Conservation (phyloP, 139 green algal species). For the Coelastrella sp. region DNA sequence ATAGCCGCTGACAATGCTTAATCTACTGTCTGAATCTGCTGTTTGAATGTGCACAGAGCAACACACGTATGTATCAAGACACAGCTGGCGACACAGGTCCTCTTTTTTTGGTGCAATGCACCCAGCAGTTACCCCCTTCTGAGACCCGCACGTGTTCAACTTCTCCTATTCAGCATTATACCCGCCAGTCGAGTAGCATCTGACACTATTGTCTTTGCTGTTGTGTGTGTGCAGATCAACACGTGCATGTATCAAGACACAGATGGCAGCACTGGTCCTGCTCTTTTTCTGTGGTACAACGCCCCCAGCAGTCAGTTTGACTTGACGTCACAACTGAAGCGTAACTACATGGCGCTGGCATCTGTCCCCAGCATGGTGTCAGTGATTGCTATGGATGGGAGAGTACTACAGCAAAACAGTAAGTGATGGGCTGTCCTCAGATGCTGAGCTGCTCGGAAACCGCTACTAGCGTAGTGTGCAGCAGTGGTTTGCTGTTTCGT, state of each 20-base stretch:
- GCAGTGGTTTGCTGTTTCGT: too few relatives aligned
- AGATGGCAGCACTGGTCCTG: neutral
- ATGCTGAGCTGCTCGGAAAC: too few relatives aligned
- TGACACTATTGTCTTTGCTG: neutral
- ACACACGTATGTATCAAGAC: too few relatives aligned
- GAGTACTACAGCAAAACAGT: slow-evolving; percentile 57
- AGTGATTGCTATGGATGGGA: slow-evolving; percentile 45
- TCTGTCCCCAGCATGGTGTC: slow-evolving; percentile 54
- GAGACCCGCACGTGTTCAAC: too few relatives aligned
- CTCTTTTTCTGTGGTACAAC: slow-evolving; percentile 52
- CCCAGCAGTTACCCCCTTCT: too few relatives aligned
- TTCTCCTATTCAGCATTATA: too few relatives aligned
- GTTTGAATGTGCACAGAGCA: too few relatives aligned
- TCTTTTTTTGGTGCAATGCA: too few relatives aligned
- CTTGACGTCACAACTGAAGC: slow-evolving; percentile 51
- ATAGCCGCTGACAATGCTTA: too few relatives aligned
- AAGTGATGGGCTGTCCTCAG: neutral
- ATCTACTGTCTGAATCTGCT: too few relatives aligned
- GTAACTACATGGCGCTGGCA: slow-evolving; percentile 51
- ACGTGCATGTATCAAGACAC: slow-evolving; percentile 4
- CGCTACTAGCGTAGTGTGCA: too few relatives aligned
- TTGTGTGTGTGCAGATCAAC: slow-evolving; percentile 23
- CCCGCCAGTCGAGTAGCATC: neutral
- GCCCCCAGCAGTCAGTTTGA: slow-evolving; percentile 52
- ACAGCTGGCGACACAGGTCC: too few relatives aligned